phyloP scores from a whole-genome alignment of 1,284 basidiomycete genomes.

The Ustilago loliicola region DNA sequence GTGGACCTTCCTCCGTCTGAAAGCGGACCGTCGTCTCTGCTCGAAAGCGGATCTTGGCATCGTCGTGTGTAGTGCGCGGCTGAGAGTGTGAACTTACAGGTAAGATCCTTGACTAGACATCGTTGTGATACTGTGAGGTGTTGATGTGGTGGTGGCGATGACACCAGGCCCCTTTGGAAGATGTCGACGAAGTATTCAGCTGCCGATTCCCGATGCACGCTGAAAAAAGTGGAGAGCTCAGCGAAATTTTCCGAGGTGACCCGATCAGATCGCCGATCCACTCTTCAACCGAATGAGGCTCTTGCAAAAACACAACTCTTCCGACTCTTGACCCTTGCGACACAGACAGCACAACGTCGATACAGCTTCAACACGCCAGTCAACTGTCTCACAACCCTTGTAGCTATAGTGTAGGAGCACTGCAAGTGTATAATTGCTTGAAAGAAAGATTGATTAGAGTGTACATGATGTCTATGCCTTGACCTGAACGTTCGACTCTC shows the following conservation, averaged over 20 bases:
- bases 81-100: conserved; percentile 28
- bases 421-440: neutral
- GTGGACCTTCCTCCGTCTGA: neutral
- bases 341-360: neutral
- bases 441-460: neutral
- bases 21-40: neutral
- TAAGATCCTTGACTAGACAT: conserved; percentile 48
- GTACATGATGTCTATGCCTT: conserved; percentile 19
- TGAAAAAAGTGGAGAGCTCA: conserved; percentile 14
- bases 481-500: conserved; percentile 7
- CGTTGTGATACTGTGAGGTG: neutral
- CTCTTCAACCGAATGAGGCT: neutral
- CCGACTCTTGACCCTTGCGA: neutral
- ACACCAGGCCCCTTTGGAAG: neutral
- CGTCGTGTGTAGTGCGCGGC: neutral
- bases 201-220: conserved; percentile 12
- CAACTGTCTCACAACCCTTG: neutral
- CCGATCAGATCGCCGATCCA: conserved; percentile 15
- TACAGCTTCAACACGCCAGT: neutral
- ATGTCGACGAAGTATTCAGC: conserved; percentile 11
- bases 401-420: neutral
- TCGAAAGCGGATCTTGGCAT: neutral
- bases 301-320: neutral
- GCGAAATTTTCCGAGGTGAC: neutral
- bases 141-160: conserved; percentile 8